These are phyloP conservation scores for Pseudocercospora fuligena DNA, from an alignment of 2,329 filamentous ascomycete genomes.

Conservation along the genomic window DNA sequence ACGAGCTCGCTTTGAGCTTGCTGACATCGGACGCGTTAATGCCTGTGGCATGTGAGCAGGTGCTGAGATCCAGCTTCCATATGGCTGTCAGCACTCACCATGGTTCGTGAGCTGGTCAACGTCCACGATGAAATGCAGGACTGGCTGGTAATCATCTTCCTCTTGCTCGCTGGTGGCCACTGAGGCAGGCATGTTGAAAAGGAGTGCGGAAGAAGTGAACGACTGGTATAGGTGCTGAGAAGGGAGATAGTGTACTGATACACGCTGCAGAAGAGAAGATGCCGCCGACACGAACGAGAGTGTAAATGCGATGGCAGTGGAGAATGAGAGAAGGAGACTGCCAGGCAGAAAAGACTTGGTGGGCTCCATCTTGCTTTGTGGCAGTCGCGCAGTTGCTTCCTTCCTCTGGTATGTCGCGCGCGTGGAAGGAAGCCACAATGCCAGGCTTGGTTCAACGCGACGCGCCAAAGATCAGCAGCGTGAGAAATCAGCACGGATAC, in stretches of 20 bases:
- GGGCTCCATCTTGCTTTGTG: background rate
- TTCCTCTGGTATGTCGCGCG: conserved; percentile 6
- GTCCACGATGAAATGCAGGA: conserved; percentile 64
- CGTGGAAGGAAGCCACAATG: conserved; percentile 2
- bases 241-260: background rate
- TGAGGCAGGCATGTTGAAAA: conserved; percentile 56
- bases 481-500: background rate
- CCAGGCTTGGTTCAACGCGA: background rate
- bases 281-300: background rate
- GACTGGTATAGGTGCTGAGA: background rate
- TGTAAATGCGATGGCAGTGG: background rate
- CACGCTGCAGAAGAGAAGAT: background rate
- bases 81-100: conserved; percentile 47
- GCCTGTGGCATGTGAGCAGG: conserved; percentile 45
- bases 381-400: conserved; percentile 6
- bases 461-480: background rate
- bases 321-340: background rate
- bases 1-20: conserved; percentile 67
- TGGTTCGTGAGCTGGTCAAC: conserved; percentile 70
- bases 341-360: conserved; percentile 2
- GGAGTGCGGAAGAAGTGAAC: background rate
- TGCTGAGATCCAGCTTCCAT: background rate
- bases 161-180: conserved; percentile 59
- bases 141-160: conserved; percentile 45
- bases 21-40: conserved; percentile 68